Base-by-base conservation (phyloP, 2,329 filamentous ascomycete species). In the Pestalotiopsis fici region DNA sequence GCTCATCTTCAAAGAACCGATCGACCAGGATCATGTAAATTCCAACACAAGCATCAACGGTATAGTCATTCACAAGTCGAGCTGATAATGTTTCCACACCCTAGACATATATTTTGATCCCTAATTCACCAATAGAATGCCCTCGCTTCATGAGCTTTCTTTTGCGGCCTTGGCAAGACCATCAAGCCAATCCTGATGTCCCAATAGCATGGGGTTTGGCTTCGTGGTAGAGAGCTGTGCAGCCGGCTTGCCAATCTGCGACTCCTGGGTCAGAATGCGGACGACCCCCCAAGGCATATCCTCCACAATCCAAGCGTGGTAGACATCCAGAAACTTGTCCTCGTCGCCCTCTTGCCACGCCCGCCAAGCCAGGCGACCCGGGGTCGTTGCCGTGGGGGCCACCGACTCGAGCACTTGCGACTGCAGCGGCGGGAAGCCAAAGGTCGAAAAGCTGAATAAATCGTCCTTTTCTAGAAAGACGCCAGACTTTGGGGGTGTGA, bases 221-320 rank as follows among this genome's bases (percentile, higher is more conserved):
- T 70, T 75, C 2, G 39, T 66, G 2, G 59, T 67, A 3, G 74
- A 66, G 64, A 74, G 43, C 39, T 72, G 55, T 12, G 59, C 67
- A 15, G 71, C 73, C 0, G 71, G 71, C 56, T 73, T 70, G 12
- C 75, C 75, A 50, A 76, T 71, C 59, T 77, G 75, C 39, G 73
- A 74, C 64, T 77, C 75, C 66, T 77, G 75, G 3, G 74, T 77
- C 67, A 75, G 43, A 28, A 77, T 73, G 11, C 74, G 66, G 35
- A 76, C 75, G 13, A 70, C 69, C 4, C 73, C 71, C 56, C 72
- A 74, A 21, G 74, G 69, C 54, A 74, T 61, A 23, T 75, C 71
- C 69, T 77, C 74, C 21, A 77, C 69, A n/a, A 77, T 66, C 75
- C 68, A 70, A 21, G 69, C 75, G 70, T 77, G 75, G 57, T 77